These are phyloP conservation scores for Oryza coarctata DNA, from an alignment of 176 grass and related monocot species.

Conservation along the genomic window DNA sequence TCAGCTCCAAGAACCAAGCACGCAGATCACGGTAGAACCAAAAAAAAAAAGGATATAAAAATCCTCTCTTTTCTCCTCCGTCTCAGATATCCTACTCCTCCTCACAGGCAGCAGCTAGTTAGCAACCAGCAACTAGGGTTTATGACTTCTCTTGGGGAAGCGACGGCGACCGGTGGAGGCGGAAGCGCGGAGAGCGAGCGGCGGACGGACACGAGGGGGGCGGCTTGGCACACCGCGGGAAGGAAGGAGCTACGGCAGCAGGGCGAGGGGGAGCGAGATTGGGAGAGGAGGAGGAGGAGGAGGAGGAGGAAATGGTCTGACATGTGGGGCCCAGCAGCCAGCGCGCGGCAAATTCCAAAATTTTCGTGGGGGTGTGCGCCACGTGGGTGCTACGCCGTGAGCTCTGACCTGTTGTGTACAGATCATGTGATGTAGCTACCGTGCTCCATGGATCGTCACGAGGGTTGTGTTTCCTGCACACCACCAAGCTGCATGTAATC, in stretches of 20 bases:
- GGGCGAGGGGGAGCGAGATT: too few species aligned
- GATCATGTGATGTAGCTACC: too few species aligned
- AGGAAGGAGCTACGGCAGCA: too few species aligned
- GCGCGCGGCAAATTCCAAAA: slow-evolving; percentile 60
- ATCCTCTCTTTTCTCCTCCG: too few species aligned
- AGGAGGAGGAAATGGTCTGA: slow-evolving; percentile 8
- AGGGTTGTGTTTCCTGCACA: too few species aligned
- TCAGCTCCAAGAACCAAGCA: neutral
- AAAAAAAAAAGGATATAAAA: neutral
- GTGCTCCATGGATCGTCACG: too few species aligned
- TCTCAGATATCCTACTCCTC: neutral
- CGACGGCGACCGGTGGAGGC: too few species aligned
- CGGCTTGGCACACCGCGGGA: too few species aligned
- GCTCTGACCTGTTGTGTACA: too few species aligned
- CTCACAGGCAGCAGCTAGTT: neutral
- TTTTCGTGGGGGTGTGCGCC: slow-evolving; percentile 29
- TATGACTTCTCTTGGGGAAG: neutral
- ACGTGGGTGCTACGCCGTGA: neutral
- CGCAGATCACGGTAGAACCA: neutral
- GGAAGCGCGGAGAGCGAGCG: too few species aligned
- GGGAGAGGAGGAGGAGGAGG: neutral
- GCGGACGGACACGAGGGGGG: too few species aligned
- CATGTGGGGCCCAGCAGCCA: neutral
- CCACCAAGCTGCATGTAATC: too few species aligned
- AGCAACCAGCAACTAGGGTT: neutral